Conservation (phyloP, 2,329 filamentous ascomycete genomes). For the Aspergillus clavatus region DNA sequence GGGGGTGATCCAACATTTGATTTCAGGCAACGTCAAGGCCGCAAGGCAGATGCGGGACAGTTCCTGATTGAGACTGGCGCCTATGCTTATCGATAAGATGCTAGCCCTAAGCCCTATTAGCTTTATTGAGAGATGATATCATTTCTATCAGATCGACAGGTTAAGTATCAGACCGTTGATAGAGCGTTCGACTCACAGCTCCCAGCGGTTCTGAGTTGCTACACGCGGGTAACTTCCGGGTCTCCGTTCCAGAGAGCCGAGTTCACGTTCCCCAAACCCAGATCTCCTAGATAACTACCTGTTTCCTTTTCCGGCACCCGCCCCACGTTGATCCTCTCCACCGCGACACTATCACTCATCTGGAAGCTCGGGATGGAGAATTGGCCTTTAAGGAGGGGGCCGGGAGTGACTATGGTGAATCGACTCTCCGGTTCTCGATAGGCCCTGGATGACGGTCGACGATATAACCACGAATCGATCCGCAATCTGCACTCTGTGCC, state of each 20-base stretch:
- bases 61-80: constrained; percentile 10
- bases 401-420: not conserved
- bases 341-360: not conserved
- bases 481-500: no score
- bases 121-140: not conserved
- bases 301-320: not conserved
- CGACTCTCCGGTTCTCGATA: not conserved
- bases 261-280: no score
- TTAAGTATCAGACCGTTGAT: no score
- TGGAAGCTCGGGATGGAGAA: not conserved
- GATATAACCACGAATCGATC: not conserved
- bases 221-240: no score
- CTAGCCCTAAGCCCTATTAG: constrained; percentile 9
- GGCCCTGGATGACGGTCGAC: not conserved
- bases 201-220: no score
- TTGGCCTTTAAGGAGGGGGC: not conserved
- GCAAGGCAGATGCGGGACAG: constrained; percentile 16
- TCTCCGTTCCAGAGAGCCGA: no score
- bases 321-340: not conserved
- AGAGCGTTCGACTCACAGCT: no score
- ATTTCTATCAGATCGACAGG: not conserved
- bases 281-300: no score
- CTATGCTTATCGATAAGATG: constrained; percentile 22
- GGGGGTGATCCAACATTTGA: no score
- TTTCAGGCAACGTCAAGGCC: not conserved